Evolutionary conservation across 371 early-diverging fungal genomes (phyloP).

Genomic region (Umbelopsis sp.): DNA sequence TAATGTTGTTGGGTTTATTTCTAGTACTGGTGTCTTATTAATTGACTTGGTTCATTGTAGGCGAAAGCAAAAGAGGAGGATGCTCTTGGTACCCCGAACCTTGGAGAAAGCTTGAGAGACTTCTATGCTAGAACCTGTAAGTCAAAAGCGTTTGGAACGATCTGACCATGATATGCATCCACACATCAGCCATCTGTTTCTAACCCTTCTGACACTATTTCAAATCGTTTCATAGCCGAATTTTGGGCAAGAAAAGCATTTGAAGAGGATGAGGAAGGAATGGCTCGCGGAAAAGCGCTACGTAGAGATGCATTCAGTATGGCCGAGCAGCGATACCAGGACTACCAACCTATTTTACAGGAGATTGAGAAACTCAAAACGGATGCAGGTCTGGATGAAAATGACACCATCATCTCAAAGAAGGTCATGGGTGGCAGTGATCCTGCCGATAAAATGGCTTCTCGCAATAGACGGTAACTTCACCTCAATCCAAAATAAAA

Average conservation of each 20-base stretch:
- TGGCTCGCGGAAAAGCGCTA: conserved; percentile 35
- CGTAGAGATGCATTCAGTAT: conserved; percentile 42
- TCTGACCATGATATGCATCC: no score
- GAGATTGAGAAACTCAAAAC: conserved; percentile 46
- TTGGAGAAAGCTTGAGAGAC: conserved; percentile 45
- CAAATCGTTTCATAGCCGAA: conserved; percentile 26
- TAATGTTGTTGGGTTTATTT: background rate
- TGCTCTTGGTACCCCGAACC: conserved; percentile 40
- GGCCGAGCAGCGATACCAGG: conserved; percentile 42
- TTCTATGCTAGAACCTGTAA: conserved; percentile 51
- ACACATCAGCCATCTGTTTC: no score
- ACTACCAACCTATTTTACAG: conserved; percentile 45
- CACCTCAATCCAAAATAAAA: background rate
- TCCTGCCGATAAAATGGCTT: conserved; percentile 20
- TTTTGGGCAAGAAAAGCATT: conserved; percentile 43
- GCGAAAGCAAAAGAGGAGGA: conserved; percentile 41
- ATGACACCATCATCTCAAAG: conserved; percentile 30
- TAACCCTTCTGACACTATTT: background rate
- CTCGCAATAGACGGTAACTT: conserved; percentile 19
- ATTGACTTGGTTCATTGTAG: background rate
- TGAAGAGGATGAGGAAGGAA: conserved; percentile 36
- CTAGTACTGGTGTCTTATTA: background rate
- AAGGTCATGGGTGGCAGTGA: conserved; percentile 15
- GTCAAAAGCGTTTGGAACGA: background rate
- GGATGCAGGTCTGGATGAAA: conserved; percentile 43